Conservation (phyloP, 73 alveolate genomes). For the Tetrahymena elliotti region DNA sequence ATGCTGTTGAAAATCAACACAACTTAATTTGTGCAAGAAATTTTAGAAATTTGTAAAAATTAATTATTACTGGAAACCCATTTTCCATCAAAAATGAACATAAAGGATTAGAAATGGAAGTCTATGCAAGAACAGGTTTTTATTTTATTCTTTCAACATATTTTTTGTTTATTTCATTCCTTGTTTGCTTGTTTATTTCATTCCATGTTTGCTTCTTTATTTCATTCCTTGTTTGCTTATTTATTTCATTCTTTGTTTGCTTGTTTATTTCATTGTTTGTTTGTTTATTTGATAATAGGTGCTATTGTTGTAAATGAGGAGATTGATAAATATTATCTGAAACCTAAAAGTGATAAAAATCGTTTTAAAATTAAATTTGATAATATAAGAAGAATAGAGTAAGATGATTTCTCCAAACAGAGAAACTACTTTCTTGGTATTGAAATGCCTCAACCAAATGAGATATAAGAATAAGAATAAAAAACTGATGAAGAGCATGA, state of each 20-base stretch:
- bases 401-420: slow-evolving; percentile 19
- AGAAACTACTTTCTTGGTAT: not conserved
- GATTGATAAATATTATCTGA: slow-evolving; percentile 22
- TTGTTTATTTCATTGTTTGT: not conserved
- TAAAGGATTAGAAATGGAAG: slow-evolving; percentile 46
- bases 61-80: slow-evolving; percentile 39
- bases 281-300: not conserved
- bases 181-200: not conserved
- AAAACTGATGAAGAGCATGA: slow-evolving; percentile 4
- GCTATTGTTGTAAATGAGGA: slow-evolving; percentile 33
- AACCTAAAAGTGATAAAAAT: slow-evolving; percentile 8
- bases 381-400: slow-evolving; percentile 32
- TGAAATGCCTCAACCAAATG: not conserved
- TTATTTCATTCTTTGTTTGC: not conserved
- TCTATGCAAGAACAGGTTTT: slow-evolving; percentile 36
- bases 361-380: slow-evolving; percentile 22
- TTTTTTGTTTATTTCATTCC: not conserved
- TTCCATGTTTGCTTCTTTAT: too few relatives aligned
- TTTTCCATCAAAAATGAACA: slow-evolving; percentile 22
- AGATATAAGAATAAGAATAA: not conserved
- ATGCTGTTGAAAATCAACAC: slow-evolving; percentile 37
- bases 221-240: not conserved
- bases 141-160: not conserved
- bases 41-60: slow-evolving; percentile 5
- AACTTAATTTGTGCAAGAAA: slow-evolving; percentile 38